phyloP scores from a whole-genome alignment of 805 yeast species.

The Metschnikowia cerradonensis region DNA sequence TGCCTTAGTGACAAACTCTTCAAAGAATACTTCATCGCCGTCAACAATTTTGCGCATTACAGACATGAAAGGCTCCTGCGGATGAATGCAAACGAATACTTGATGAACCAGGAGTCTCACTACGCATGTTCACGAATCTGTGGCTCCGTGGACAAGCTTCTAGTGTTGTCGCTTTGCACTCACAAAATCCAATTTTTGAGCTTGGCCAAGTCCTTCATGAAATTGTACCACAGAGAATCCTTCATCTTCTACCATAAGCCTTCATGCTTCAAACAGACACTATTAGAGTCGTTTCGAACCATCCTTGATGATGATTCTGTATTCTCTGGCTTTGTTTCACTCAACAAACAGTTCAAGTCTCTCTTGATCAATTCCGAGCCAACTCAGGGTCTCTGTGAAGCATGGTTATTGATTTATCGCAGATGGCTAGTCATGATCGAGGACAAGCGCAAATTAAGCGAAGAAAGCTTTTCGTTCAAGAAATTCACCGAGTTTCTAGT shows the following conservation, averaged over 20 bases:
- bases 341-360: constrained; percentile 61
- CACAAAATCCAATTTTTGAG: constrained; percentile 49
- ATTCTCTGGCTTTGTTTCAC: constrained; percentile 68
- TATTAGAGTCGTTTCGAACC: constrained; percentile 25
- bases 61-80: constrained; percentile 19
- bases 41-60: constrained; percentile 30
- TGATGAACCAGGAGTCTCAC: constrained; percentile 9
- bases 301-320: constrained; percentile 46
- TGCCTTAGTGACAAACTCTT: constrained; percentile 34
- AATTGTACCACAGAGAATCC: constrained; percentile 25
- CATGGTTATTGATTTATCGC: constrained; percentile 45
- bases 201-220: constrained; percentile 39
- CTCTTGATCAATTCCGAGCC: constrained; percentile 31
- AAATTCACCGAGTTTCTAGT: constrained; percentile 73
- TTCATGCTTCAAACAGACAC: constrained; percentile 18
- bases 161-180: constrained; percentile 49
- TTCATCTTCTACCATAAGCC: constrained; percentile 1
- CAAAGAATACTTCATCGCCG: constrained; percentile 32
- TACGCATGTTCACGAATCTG: constrained; percentile 24
- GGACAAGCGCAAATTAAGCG: constrained; percentile 24
- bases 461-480: constrained; percentile 49
- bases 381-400: constrained; percentile 36
- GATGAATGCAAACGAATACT: constrained; percentile 13
- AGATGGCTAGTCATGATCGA: constrained; percentile 42
- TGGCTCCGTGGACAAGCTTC: constrained; percentile 46